These are phyloP conservation scores for Solanum raphanifolium DNA, from an alignment of 257 asterid genomes.

Conservation along the genomic window DNA sequence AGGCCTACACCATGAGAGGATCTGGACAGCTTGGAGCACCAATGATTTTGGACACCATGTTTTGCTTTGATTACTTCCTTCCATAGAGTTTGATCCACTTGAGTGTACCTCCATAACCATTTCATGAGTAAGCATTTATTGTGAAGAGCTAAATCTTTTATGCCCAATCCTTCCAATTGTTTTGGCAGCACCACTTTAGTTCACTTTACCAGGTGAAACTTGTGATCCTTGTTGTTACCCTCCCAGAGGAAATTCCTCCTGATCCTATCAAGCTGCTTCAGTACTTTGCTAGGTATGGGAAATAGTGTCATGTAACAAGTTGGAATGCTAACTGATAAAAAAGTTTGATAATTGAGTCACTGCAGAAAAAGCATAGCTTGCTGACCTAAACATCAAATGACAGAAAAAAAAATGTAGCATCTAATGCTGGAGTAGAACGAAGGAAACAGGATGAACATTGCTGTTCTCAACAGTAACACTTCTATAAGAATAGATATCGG, in stretches of 20 bases:
- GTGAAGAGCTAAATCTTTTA: neutral
- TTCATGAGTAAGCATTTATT: neutral
- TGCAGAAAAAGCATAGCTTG: neutral
- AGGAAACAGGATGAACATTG: neutral
- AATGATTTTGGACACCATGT: neutral
- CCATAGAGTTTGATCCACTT: neutral
- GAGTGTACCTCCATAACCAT: neutral
- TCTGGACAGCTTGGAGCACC: neutral
- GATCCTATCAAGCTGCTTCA: neutral
- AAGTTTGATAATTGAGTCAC: neutral
- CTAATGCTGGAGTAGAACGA: neutral
- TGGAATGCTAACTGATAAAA: neutral
- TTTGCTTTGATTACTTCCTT: neutral
- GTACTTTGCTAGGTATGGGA: neutral
- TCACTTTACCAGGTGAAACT: neutral
- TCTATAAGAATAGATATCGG: neutral
- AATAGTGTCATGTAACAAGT: neutral
- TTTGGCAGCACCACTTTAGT: neutral
- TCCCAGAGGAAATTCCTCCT: neutral
- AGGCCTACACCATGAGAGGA: neutral
- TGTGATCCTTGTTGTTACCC: neutral
- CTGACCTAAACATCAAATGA: neutral
- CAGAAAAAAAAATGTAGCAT: neutral
- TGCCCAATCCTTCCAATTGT: neutral
- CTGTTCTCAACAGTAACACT: neutral